Evolutionary conservation across 2,329 filamentous ascomycete species (phyloP).

Genomic region (Neonectria faginata): DNA sequence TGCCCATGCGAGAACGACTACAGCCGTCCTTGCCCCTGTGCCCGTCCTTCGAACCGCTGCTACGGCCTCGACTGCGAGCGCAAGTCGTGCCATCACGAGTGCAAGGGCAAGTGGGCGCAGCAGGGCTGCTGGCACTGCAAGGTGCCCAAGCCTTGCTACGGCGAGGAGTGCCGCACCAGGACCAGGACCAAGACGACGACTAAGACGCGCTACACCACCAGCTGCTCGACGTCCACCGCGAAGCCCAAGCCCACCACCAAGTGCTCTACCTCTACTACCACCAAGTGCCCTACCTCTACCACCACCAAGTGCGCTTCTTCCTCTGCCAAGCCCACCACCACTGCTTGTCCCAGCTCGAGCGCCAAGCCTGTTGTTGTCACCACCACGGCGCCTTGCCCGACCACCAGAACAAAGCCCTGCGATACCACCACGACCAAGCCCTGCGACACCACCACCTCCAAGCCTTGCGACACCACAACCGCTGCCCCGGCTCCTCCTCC

Average conservation of each 20-base stretch:
- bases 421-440: not conserved
- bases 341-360: not conserved
- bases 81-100: slow-evolving; percentile 44
- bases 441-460: not conserved
- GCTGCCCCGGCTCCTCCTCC: slow-evolving; percentile 2
- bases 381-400: slow-evolving; percentile 5
- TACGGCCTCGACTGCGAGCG: slow-evolving; percentile 38
- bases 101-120: slow-evolving; percentile 44
- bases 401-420: not conserved
- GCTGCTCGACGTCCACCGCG: slow-evolving; percentile 23
- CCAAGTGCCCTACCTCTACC: not conserved
- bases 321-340: not conserved
- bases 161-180: slow-evolving; percentile 29
- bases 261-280: not conserved
- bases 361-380: not conserved
- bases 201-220: slow-evolving; percentile 27
- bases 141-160: slow-evolving; percentile 34
- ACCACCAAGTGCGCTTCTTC: slow-evolving; percentile 1
- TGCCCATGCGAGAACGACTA: not conserved
- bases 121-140: slow-evolving; percentile 50
- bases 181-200: slow-evolving; percentile 28
- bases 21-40: not conserved
- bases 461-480: not conserved
- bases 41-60: slow-evolving; percentile 23
- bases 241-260: slow-evolving; percentile 12